A percentile compares a stretch with the other conserved stretches of the same genome.
Evolutionary conservation across 2,329 filamentous ascomycete genomes (phyloP).

Genomic region (Talaromyces atroroseus): DNA sequence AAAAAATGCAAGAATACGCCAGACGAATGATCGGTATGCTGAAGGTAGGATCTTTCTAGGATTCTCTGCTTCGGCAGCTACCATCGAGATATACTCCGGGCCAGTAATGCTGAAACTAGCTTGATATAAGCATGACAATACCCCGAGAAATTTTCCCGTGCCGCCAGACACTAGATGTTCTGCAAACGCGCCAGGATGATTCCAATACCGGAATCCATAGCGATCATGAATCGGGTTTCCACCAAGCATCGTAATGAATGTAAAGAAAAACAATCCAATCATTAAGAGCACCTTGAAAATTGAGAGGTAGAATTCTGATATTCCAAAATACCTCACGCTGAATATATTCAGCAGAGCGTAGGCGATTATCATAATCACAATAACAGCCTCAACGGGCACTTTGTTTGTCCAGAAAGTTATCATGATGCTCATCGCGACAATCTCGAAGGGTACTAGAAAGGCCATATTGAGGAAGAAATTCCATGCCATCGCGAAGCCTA

Average conservation of each 20-base stretch:
- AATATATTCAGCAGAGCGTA: slow-evolving; percentile 56
- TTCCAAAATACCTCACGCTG: slow-evolving; percentile 54
- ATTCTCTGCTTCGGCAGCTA: slow-evolving; percentile 69
- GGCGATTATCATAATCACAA: slow-evolving; percentile 54
- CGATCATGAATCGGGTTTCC: slow-evolving; percentile 42
- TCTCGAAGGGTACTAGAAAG: slow-evolving; percentile 11
- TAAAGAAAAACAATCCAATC: slow-evolving; percentile 29
- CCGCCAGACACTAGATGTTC: slow-evolving; percentile 36
- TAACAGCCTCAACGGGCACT: slow-evolving; percentile 53
- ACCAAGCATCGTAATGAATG: slow-evolving; percentile 14
- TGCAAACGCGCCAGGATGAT: slow-evolving; percentile 52
- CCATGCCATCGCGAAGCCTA: slow-evolving; percentile 76
- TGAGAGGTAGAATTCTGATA: slow-evolving; percentile 58
- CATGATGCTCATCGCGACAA: slow-evolving; percentile 9
- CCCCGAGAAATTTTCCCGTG: slow-evolving; percentile 50
- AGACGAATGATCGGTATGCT: slow-evolving; percentile 71
- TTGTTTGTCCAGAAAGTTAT: slow-evolving; percentile 4
- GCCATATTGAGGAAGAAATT: slow-evolving; percentile 20
- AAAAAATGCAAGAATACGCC: slow-evolving; percentile 73
- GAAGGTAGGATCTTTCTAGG: slow-evolving; percentile 66
- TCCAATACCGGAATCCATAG: slow-evolving; percentile 60
- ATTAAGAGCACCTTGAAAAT: slow-evolving; percentile 58
- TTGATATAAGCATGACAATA: slow-evolving; percentile 64
- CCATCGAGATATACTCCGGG: slow-evolving; percentile 68
- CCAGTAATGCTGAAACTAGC: slow-evolving; percentile 63